Base-by-base conservation (phyloP, 768 basidiomycete species). In the Amanita molliuscula region DNA sequence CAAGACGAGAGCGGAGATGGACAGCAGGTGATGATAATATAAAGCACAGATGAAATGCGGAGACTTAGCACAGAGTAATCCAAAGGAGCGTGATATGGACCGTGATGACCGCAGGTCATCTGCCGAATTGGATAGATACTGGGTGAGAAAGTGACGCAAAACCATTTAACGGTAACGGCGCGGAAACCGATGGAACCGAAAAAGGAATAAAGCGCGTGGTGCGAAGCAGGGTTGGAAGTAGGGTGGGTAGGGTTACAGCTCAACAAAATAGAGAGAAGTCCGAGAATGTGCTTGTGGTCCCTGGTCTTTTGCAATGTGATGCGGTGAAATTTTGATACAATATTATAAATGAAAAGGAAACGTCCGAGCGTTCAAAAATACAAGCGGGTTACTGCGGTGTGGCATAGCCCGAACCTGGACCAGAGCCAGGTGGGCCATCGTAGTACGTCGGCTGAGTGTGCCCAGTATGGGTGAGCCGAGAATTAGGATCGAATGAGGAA, bases 351-450 rank as follows among this genome's bases (percentile, higher is more conserved):
- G 33, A 44, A 23, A 29, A 44, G 44, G 18, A 42, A 43, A 43
- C 43, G 44, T 46, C 36, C 45, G 44, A 40, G 45, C 36, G 34
- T 52, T 28, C 34, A 43, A 46, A 47, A 33, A 35, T 38, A 36
- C 42, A 51, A 35, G 43, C 38, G 38, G 36, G 18, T 52, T 59
- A 69, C 54, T 74, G 73, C 15, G 74, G 72, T 26, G 73, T 73
- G 31, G 64, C 71, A 54, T 76, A 76, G 16, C 69, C 72, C 20
- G 72, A 73, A 15, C 73, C 72, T 7, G 72, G 69, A 16, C 69
- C 65, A 23, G 70, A 71, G 48, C 65, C 65, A 41, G 70, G 67
- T 58, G 67, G 67, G 4, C 62, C 62, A 49, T 67, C 68, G 54
- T 66, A 70, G 59, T 71, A 69, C 6, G 60, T 58, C 42, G 53